Evolutionary conservation across 495 filamentous ascomycete species (phyloP).

Genomic region (Xeromyces bisporus): DNA sequence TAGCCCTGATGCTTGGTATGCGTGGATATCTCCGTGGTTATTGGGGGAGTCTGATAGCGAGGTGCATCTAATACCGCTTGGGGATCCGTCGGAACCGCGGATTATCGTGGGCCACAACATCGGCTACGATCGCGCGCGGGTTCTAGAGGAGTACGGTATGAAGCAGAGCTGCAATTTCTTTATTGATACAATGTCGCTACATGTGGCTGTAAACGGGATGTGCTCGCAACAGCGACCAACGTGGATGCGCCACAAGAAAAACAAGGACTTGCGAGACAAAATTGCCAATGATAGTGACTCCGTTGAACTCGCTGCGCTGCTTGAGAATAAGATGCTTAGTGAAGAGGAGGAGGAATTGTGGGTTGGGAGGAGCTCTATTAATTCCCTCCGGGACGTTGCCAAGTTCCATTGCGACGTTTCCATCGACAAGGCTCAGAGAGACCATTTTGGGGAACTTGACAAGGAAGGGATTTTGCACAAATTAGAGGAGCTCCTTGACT

Average conservation of each 20-base stretch:
- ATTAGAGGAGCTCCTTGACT: constrained; percentile 73
- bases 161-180: constrained; percentile 71
- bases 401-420: constrained; percentile 86
- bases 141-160: constrained; percentile 78
- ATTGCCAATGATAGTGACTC: constrained; percentile 53
- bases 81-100: constrained; percentile 47
- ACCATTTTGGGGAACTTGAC: constrained; percentile 75
- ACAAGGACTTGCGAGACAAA: constrained; percentile 66
- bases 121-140: constrained; percentile 81
- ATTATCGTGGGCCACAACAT: constrained; percentile 91
- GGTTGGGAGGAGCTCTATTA: constrained; percentile 86
- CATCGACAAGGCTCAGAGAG: constrained; percentile 77
- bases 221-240: constrained; percentile 90
- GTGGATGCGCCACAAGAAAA: constrained; percentile 93
- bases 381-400: constrained; percentile 88
- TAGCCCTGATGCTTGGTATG: constrained; percentile 81
- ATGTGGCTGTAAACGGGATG: constrained; percentile 98
- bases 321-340: constrained; percentile 45
- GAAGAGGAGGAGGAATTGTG: constrained; percentile 90
- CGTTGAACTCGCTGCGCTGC: constrained; percentile 50
- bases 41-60: constrained; percentile 62
- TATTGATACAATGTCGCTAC: constrained; percentile 94
- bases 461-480: constrained; percentile 46
- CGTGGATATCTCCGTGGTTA: constrained; percentile 93
- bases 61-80: constrained; percentile 71